These are phyloP conservation scores for Elaeis guineensis DNA, from an alignment of 176 grass and related monocot species.

Conservation along the genomic window DNA sequence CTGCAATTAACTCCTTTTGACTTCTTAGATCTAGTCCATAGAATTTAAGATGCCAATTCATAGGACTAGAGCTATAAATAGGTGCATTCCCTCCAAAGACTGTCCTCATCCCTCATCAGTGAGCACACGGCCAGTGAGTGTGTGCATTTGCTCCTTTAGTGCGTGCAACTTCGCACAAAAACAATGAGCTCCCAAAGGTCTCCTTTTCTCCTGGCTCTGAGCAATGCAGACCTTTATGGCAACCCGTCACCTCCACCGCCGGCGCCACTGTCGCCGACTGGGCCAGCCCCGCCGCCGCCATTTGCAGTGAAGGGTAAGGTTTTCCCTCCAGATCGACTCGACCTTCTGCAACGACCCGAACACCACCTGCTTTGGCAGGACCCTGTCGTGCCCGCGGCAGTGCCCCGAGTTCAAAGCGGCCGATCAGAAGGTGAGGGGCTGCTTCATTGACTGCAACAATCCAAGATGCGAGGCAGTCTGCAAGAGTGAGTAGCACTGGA, in stretches of 20 bases:
- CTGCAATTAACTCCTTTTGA: too few relatives aligned
- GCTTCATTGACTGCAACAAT: constrained; percentile 7
- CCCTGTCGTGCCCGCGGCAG: neutral
- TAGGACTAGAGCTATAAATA: too few relatives aligned
- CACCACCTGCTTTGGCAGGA: neutral
- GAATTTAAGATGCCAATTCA: too few relatives aligned
- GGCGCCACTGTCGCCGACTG: neutral
- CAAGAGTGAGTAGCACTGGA: neutral
- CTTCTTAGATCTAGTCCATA: too few relatives aligned
- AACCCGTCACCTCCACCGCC: neutral
- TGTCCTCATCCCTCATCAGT: neutral
- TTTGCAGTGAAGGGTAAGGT: neutral
- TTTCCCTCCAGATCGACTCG: constrained; percentile 2
- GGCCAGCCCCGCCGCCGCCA: neutral
- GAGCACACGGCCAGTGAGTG: neutral
- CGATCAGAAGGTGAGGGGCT: neutral
- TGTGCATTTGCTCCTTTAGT: neutral
- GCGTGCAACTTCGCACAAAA: neutral
- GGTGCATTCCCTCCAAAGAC: too few relatives aligned
- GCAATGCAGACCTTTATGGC: neutral
- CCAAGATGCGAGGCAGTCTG: constrained; percentile 1
- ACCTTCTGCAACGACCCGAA: neutral
- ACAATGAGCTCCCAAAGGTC: neutral
- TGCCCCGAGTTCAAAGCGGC: constrained; percentile 1
- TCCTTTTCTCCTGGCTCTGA: neutral